Evolutionary conservation across 805 yeast genomes (phyloP), one percentile per base, ranked within the genome.

Genomic region (Geotrichum ghanense): DNA sequence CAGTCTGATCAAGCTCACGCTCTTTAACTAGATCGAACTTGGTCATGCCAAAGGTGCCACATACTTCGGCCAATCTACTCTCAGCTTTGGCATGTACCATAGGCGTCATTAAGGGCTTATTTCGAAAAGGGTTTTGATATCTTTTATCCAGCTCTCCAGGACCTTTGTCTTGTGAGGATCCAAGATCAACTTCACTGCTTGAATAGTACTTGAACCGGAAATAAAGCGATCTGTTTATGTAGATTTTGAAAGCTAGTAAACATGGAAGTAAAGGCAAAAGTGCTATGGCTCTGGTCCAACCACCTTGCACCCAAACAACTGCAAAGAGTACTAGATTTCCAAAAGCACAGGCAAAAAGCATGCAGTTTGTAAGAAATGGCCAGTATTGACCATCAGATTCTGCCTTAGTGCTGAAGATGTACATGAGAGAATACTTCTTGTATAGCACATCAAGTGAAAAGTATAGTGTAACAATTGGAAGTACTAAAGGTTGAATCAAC

Each of bases 301-400:
- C 58, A 1, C 62, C 63, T 49, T 65, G 69, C 3, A 58, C 62
- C 66, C 69, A 64, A 1, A 65, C 60, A 2, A 67, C 63, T 10
- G 61, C 56, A 26, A 67, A 49, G 43, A 66, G 53, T 42, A 64
- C 58, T 10, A 65, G 50, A 45, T 66, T 63, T 9, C 71, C 70
- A 34, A 67, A 53, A 4, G 48, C 60, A 2, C 58, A 47, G 1
- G 66, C 63, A 49, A 65, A 63, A 16, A 66, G 45, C 7, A 62
- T 31, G 25, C 63, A 53, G 48, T 66, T 60, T 47, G 56, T 53
- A 14, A 64, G 51, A 35, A 59, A 45, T 0, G 66, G 66, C 70
- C 70, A 67, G 52, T 49, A 64, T 16, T 50, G 41, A 1, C 69
- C 71, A 23, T 62, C 61, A 23, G 65, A 59, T 52, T 67, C 70